phyloP scores from a whole-genome alignment of 1,284 basidiomycete species.

The Flammula alnicola region DNA sequence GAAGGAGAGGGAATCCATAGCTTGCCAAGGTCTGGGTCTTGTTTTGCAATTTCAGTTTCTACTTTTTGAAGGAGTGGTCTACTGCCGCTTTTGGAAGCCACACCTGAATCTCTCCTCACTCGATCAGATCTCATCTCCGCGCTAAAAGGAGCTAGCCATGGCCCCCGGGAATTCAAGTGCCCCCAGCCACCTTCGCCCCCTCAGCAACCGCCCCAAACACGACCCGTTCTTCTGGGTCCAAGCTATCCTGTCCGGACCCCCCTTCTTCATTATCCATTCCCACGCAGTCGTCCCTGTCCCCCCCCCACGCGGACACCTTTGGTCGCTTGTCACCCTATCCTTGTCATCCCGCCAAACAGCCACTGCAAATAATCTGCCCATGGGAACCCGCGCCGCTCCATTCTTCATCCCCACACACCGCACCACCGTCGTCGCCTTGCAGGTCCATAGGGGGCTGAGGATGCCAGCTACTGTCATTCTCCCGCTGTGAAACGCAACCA shows the following conservation, averaged over 20 bases:
- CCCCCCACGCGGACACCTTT: background rate
- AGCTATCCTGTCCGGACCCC: too few species aligned
- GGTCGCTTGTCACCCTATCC: too few species aligned
- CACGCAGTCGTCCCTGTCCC: background rate
- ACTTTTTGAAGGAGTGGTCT: background rate
- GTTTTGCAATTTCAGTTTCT: background rate
- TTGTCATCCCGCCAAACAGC: too few species aligned
- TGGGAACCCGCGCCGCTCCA: too few species aligned
- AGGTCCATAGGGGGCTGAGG: too few species aligned
- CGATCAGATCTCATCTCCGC: background rate
- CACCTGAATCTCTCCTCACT: background rate
- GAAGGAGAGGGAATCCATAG: conserved; percentile 64
- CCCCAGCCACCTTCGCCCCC: background rate
- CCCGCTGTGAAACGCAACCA: too few species aligned
- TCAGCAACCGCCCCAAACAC: too few species aligned
- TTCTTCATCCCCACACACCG: too few species aligned
- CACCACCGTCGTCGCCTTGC: too few species aligned
- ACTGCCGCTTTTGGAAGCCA: too few species aligned
- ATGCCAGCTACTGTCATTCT: too few species aligned
- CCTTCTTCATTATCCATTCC: background rate
- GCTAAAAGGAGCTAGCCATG: background rate
- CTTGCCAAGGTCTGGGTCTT: conserved; percentile 2
- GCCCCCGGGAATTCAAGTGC: background rate
- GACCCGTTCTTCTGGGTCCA: conserved; percentile 6
- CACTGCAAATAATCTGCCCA: too few species aligned